Conservation (phyloP, 768 basidiomycete species). For the Cyclocybe cylindracea region DNA sequence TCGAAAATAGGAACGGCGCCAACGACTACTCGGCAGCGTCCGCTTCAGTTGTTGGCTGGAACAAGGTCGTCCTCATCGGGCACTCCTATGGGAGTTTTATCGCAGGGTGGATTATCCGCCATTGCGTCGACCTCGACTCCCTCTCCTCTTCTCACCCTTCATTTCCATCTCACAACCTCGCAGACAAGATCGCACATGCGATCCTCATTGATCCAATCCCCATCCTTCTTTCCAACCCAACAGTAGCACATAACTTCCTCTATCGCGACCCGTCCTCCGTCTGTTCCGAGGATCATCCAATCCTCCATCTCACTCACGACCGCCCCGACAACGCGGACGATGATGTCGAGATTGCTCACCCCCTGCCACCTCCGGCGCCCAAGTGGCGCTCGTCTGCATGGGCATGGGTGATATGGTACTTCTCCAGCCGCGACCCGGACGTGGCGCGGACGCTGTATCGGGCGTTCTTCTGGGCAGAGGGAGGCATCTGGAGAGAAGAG, state of each 20-base stretch:
- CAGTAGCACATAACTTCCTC: conserved; percentile 67
- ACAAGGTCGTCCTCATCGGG: conserved; percentile 44
- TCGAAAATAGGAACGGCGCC: not conserved
- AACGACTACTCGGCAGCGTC: not conserved
- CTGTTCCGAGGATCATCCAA: not conserved
- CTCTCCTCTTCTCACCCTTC: conserved; percentile 1
- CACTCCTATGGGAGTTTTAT: conserved; percentile 69
- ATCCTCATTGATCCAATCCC: conserved; percentile 69
- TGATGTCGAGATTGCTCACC: not conserved
- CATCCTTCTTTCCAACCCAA: conserved; percentile 60
- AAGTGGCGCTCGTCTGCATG: conserved; percentile 29
- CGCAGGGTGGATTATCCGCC: conserved; percentile 53
- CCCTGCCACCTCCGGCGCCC: not conserved
- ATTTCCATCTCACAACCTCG: conserved; percentile 11
- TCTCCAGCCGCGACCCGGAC: conserved; percentile 64
- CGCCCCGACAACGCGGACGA: not conserved
- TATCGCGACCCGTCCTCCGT: conserved; percentile 44
- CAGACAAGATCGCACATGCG: conserved; percentile 38
- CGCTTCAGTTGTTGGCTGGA: conserved; percentile 11
- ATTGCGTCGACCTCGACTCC: conserved; percentile 20
- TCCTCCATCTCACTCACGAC: not conserved
- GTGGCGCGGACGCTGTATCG: conserved; percentile 58
- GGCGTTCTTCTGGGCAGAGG: conserved; percentile 70
- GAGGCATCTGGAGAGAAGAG: conserved; percentile 61
- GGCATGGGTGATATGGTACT: conserved; percentile 72